Evolutionary conservation across 83 land plant species (phyloP).

Genomic region (Picea abies): DNA sequence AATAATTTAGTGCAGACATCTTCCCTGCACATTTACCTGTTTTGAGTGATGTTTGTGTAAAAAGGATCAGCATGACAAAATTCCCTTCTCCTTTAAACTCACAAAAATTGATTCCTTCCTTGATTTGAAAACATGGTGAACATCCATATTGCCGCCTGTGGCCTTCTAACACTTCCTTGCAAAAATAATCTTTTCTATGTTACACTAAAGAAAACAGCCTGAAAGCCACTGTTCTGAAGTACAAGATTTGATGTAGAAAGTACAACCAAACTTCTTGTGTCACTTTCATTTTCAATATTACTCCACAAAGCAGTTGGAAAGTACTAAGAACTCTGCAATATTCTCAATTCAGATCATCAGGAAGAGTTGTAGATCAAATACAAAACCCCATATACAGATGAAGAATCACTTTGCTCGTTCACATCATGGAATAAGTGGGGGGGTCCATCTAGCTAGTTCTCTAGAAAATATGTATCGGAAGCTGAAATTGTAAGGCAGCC

Average conservation of each 20-base stretch:
- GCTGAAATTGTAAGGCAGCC: slow-evolving; percentile 74
- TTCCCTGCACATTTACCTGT: not conserved
- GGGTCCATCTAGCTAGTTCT: slow-evolving; percentile 45
- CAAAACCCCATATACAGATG: not conserved
- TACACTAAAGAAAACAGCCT: slow-evolving; percentile 4
- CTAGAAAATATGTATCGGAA: slow-evolving; percentile 67
- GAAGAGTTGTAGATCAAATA: not conserved
- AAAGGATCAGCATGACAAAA: not conserved
- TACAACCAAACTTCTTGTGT: not conserved
- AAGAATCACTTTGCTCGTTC: not conserved
- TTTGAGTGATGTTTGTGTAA: not conserved
- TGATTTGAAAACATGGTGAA: not conserved
- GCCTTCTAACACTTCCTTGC: not conserved
- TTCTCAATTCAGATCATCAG: not conserved
- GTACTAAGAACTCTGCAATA: not conserved
- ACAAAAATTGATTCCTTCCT: slow-evolving; percentile 2
- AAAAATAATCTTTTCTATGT: not conserved
- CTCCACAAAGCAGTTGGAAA: not conserved
- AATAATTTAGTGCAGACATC: not conserved
- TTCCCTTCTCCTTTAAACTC: not conserved
- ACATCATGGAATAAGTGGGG: slow-evolving; percentile 16
- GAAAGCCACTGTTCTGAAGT: not conserved
- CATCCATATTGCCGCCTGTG: not conserved
- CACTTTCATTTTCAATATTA: not conserved
- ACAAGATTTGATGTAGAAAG: not conserved